Base-by-base conservation (phyloP, 2,329 filamentous ascomycete species). In the Cyanodermella asteris region DNA sequence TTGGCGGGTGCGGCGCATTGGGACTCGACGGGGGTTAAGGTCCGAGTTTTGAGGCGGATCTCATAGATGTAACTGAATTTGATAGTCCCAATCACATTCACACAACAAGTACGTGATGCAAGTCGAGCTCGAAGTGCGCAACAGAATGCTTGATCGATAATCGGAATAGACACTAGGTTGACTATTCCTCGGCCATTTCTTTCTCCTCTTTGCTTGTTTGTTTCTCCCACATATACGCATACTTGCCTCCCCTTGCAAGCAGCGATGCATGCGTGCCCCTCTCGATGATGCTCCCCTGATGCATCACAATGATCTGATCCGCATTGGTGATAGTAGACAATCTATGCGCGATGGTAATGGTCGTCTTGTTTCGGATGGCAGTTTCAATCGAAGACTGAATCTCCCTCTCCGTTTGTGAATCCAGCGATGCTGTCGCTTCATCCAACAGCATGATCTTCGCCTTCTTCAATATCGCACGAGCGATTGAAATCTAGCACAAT, bases 271-370 rank as follows among this genome's bases (percentile, higher is more conserved):
- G 60, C 1, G 49, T 56, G 11, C 60, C 60, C 14, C 50, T 45
- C 36, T 64, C 60, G 7, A 53, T 48, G 1, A 61, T 57, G 28
- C 46, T 46, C 27, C 60, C 60, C 34, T 59, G 53, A 34, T 62
- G 53, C 24, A 64, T 43, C 5, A 63, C 59, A 6, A 64, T 46
- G 24, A 64, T 64, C 32, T 63, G 58, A 28, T 64, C 59, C 20
- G 59, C 60, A 35, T 54, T 52, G 14, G 53, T 59, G 32, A 64
- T 61, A 10, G 60, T 64, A 30, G 56, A 61, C 14, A 64, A 48
- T 20, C 59, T 53, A 29, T 45, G 42, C 11, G 28, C 21, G 14
- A 31, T 18, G 18, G 30, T 26, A 16, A 31, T 17, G 13, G 5
- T 25, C 8, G 27, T 31, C 9, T 27, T 16, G 6, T 12, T 17